Conservation (phyloP, 1,139 yeast species). For the Debaryomyces sp. region DNA sequence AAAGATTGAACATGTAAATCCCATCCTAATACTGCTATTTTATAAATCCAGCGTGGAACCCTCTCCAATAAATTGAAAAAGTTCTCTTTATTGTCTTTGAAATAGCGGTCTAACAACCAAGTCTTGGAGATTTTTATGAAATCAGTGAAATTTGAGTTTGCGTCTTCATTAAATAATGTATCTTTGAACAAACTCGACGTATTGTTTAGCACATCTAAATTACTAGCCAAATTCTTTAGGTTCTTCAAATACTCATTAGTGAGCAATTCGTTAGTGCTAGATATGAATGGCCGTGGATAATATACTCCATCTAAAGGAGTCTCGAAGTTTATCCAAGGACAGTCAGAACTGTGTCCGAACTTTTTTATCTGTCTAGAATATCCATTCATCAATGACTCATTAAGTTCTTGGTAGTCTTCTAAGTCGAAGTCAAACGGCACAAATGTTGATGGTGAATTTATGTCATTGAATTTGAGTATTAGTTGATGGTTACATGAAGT, state of each 20-base stretch:
- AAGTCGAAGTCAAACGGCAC: slow-evolving; percentile 22
- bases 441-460: slow-evolving; percentile 6
- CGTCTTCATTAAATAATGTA: slow-evolving; percentile 11
- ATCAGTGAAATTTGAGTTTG: slow-evolving; percentile 10
- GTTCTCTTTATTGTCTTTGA: slow-evolving; percentile 40
- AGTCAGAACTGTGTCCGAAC: slow-evolving; percentile 32
- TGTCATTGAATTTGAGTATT: slow-evolving; percentile 28
- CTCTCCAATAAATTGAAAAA: slow-evolving; percentile 21
- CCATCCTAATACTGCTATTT: slow-evolving; percentile 43
- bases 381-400: slow-evolving; percentile 23
- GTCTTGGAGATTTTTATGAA: slow-evolving; percentile 30
- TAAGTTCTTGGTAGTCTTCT: slow-evolving; percentile 27
- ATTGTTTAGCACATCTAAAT: slow-evolving; percentile 22
- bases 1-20: slow-evolving; percentile 34
- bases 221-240: slow-evolving; percentile 33
- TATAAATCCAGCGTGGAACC: slow-evolving; percentile 37
- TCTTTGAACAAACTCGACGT: slow-evolving; percentile 15
- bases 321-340: slow-evolving; percentile 43
- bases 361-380: slow-evolving; percentile 28
- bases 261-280: slow-evolving; percentile 32
- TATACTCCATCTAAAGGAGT: slow-evolving; percentile 39
- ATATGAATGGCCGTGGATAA: slow-evolving; percentile 38
- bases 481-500: slow-evolving; percentile 35
- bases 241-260: slow-evolving; percentile 30
- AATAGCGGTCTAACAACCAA: slow-evolving; percentile 33